phyloP scores from a whole-genome alignment of 2,329 filamentous ascomycete species.

The Dactylonectria macrodidyma region DNA sequence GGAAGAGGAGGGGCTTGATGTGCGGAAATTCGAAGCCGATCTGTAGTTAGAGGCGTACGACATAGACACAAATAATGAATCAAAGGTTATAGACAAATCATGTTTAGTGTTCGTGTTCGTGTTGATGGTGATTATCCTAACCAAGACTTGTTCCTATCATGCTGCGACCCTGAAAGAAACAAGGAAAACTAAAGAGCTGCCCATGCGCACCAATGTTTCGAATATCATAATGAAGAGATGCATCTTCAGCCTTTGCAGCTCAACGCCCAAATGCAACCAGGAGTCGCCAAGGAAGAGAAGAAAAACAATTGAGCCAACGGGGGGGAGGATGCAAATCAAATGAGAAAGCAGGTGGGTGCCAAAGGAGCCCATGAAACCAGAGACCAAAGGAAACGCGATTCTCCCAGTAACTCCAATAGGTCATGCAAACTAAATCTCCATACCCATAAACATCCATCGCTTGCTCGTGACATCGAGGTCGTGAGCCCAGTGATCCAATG shows the following conservation, averaged over 20 bases:
- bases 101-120: background rate
- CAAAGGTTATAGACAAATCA: constrained; percentile 17
- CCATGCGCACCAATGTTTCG: constrained; percentile 37
- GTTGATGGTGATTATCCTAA: constrained; percentile 35
- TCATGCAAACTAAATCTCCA: constrained; percentile 82
- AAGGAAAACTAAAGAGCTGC: constrained; percentile 23
- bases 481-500: constrained; percentile 82
- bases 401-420: constrained; percentile 40
- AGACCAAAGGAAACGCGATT: constrained; percentile 40
- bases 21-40: constrained; percentile 82
- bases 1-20: constrained; percentile 77
- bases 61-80: constrained; percentile 12
- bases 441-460: constrained; percentile 88
- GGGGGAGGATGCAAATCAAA: constrained; percentile 26
- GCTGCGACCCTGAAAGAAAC: constrained; percentile 13
- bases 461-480: constrained; percentile 78
- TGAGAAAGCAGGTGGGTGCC: constrained; percentile 37
- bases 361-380: constrained; percentile 26
- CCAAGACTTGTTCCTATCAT: constrained; percentile 28
- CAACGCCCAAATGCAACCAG: constrained; percentile 39
- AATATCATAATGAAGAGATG: constrained; percentile 33
- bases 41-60: constrained; percentile 30
- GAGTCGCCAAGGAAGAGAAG: constrained; percentile 15
- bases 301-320: constrained; percentile 31
- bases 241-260: constrained; percentile 37